Evolutionary conservation across 1,284 basidiomycete species (phyloP).

Genomic region (Pisolithus thermaeus): DNA sequence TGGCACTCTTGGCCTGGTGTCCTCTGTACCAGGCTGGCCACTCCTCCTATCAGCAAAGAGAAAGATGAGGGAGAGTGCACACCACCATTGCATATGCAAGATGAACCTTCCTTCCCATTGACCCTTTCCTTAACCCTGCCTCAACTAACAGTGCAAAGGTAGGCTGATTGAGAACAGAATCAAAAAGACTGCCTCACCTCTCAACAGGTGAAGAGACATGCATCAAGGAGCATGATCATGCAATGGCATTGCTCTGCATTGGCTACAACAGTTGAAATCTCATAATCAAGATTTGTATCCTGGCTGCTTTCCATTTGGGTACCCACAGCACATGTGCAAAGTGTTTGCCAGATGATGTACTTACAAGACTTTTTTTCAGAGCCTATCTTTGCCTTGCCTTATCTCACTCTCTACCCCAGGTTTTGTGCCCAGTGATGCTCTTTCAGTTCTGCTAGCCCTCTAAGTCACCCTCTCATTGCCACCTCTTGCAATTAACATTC

Average conservation of each 20-base stretch:
- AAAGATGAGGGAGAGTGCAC: constrained; percentile 32
- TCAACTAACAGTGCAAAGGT: constrained; percentile 52
- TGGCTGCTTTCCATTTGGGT: constrained; percentile 64
- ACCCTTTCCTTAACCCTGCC: constrained; percentile 43
- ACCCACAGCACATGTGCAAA: constrained; percentile 47
- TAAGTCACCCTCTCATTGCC: constrained; percentile 63
- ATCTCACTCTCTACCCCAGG: too few relatives aligned
- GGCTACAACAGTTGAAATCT: constrained; percentile 57
- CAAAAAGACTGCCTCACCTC: constrained; percentile 47
- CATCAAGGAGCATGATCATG: constrained; percentile 58
- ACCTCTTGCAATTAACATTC: constrained; percentile 51
- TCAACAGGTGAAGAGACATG: constrained; percentile 46
- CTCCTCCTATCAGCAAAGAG: constrained; percentile 52
- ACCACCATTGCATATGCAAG: constrained; percentile 43
- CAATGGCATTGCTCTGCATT: constrained; percentile 63
- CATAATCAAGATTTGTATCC: constrained; percentile 44
- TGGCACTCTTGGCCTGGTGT: too few relatives aligned
- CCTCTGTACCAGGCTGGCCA: constrained; percentile 62
- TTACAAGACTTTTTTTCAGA: constrained; percentile 24
- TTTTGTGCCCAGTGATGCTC: constrained; percentile 35
- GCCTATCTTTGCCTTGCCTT: constrained; percentile 54
- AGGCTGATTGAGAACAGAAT: constrained; percentile 45
- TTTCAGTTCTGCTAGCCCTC: constrained; percentile 48
- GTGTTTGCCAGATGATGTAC: neutral
- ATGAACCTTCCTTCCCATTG: constrained; percentile 31